A percentile compares a stretch with the other conserved stretches of the same genome.
These are phyloP conservation scores for Puccinellia tenuiflora DNA, from an alignment of 176 grass and related monocot genomes.

Conservation along the genomic window DNA sequence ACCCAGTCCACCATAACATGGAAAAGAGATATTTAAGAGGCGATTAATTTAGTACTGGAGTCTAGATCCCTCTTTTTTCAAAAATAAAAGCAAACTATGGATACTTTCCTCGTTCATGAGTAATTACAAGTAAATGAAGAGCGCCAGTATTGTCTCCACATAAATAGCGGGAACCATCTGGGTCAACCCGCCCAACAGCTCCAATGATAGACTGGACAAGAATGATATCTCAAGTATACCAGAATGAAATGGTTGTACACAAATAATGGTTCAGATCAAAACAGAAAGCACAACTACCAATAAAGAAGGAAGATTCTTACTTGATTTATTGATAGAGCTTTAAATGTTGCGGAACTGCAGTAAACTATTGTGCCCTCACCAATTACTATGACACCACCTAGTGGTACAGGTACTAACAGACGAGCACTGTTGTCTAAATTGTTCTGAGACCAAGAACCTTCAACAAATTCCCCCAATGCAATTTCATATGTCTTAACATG, in stretches of 20 bases:
- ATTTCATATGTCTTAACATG: slow-evolving; percentile 71
- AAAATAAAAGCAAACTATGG: not conserved
- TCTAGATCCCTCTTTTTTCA: not conserved
- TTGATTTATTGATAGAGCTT: slow-evolving; percentile 59
- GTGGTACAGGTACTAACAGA: slow-evolving; percentile 61
- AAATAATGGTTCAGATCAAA: not conserved
- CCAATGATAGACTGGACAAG: slow-evolving; percentile 47
- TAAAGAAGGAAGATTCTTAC: slow-evolving; percentile 10
- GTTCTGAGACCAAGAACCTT: slow-evolving; percentile 62
- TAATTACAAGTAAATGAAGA: slow-evolving; percentile 62
- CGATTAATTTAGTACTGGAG: not conserved
- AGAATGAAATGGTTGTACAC: not conserved
- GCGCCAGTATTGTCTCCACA: slow-evolving; percentile 47
- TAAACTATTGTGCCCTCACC: slow-evolving; percentile 66
- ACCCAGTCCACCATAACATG: slow-evolving; percentile 8
- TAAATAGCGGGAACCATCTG: slow-evolving; percentile 63
- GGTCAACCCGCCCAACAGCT: slow-evolving; percentile 58
- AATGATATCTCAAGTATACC: slow-evolving; percentile 3
- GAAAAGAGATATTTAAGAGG: not conserved
- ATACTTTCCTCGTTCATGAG: slow-evolving; percentile 56
- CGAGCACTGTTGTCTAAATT: slow-evolving; percentile 65
- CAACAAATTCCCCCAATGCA: slow-evolving; percentile 53
- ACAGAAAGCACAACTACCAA: not conserved
- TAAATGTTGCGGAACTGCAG: slow-evolving; percentile 45
- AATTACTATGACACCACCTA: slow-evolving; percentile 68